Evolutionary conservation across 192 early-diverging fungal genomes (phyloP).

Genomic region (Chytriomyces sp.): DNA sequence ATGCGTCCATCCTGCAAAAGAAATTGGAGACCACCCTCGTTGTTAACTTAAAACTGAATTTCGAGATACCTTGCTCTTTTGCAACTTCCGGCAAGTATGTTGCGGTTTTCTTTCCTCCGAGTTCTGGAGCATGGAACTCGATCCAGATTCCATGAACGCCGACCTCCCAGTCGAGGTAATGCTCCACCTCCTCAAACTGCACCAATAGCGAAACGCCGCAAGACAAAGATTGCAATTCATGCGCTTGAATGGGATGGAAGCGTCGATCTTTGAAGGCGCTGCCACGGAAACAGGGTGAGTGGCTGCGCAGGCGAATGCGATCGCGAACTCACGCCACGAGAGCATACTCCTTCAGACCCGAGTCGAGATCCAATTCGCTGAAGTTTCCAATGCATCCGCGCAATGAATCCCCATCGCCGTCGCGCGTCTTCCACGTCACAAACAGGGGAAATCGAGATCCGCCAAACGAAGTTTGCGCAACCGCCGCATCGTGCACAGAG

Average conservation of each 20-base stretch:
- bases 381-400: conserved; percentile 97
- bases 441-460: conserved; percentile 65
- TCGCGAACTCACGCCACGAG: conserved; percentile 61
- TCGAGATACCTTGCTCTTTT: conserved; percentile 66
- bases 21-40: too few species aligned
- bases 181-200: conserved; percentile 75
- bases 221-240: conserved; percentile 67
- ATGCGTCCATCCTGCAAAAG: conserved; percentile 75
- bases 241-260: conserved; percentile 73
- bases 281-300: neutral
- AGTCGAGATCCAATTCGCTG: conserved; percentile 63
- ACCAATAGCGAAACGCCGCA: conserved; percentile 87
- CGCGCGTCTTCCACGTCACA: conserved; percentile 70
- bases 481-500: neutral
- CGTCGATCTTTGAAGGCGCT: conserved; percentile 82
- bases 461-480: neutral
- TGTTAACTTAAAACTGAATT: neutral
- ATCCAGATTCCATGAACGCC: conserved; percentile 95
- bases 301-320: neutral
- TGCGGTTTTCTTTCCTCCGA: conserved; percentile 51
- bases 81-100: conserved; percentile 94
- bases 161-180: conserved; percentile 87
- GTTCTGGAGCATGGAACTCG: conserved; percentile 67
- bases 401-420: conserved; percentile 52
- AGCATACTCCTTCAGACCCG: conserved; percentile 79